phyloP scores from a whole-genome alignment of 179 eudicot species.

The Silene noctiflora region DNA sequence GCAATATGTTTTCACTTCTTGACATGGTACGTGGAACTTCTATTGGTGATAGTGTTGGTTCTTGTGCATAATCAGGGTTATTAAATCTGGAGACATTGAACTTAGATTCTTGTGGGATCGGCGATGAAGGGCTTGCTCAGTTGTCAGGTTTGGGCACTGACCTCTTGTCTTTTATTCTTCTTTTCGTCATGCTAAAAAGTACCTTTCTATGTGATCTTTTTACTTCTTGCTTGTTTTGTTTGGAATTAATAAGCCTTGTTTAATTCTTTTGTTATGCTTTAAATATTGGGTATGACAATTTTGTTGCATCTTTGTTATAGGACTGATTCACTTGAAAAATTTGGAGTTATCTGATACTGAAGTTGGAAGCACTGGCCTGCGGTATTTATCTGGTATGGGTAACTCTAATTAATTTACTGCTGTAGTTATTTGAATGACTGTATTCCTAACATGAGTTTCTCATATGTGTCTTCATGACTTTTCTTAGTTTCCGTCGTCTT shows the following conservation, averaged over 20 bases:
- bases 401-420: neutral
- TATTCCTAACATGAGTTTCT: neutral
- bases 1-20: too few relatives aligned
- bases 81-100: constrained; percentile 71
- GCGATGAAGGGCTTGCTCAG: constrained; percentile 68
- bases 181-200: neutral
- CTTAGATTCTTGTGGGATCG: constrained; percentile 83
- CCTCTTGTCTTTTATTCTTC: neutral
- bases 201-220: neutral
- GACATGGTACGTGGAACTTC: too few relatives aligned
- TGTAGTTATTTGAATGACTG: neutral
- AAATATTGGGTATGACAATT: neutral
- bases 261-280: neutral
- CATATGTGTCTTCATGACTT: neutral
- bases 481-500: neutral
- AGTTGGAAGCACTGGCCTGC: constrained; percentile 81
- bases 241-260: neutral
- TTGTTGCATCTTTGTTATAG: constrained; percentile 30
- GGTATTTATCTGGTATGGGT: constrained; percentile 63
- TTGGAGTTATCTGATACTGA: constrained; percentile 93
- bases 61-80: constrained; percentile 45
- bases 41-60: neutral
- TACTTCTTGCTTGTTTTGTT: neutral
- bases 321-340: constrained; percentile 59
- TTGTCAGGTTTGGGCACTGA: constrained; percentile 55